Evolutionary conservation across 148 eudicot species (phyloP).

Genomic region (Rhododendron mucronatum): DNA sequence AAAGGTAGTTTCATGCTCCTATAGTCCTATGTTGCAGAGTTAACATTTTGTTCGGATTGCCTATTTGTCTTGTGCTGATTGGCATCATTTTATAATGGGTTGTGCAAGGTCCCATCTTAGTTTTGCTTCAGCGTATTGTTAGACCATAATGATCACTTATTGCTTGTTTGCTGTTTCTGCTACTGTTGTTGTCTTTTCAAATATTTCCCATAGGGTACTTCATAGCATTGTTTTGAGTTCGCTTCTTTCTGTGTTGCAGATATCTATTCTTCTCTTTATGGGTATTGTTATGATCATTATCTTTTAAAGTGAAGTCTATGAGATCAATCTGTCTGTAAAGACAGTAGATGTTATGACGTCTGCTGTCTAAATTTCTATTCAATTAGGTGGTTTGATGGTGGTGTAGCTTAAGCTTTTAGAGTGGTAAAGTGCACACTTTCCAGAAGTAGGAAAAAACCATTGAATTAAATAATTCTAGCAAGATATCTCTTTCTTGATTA

Average conservation of each 20-base stretch:
- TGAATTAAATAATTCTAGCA: background rate
- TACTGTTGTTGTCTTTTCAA: background rate
- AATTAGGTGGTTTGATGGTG: background rate
- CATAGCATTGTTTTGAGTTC: background rate
- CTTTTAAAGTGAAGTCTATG: background rate
- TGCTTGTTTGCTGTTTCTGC: background rate
- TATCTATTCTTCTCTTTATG: no score
- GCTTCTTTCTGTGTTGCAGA: background rate
- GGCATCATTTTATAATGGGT: background rate
- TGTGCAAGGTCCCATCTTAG: slow-evolving; percentile 1
- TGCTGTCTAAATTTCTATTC: background rate
- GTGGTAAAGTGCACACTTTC: background rate
- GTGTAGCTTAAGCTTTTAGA: background rate
- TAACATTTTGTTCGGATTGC: slow-evolving; percentile 12
- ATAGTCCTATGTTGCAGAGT: slow-evolving; percentile 26
- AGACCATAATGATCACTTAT: background rate
- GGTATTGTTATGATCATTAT: no score
- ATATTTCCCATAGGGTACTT: background rate
- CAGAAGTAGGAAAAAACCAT: background rate
- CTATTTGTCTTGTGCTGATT: background rate
- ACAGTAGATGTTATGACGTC: background rate
- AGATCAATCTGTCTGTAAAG: background rate
- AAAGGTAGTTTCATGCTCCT: slow-evolving; percentile 86
- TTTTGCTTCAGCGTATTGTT: background rate
- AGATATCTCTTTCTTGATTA: background rate